Evolutionary conservation across 192 early-diverging fungal species (phyloP).

Genomic region (Backusella westeae): DNA sequence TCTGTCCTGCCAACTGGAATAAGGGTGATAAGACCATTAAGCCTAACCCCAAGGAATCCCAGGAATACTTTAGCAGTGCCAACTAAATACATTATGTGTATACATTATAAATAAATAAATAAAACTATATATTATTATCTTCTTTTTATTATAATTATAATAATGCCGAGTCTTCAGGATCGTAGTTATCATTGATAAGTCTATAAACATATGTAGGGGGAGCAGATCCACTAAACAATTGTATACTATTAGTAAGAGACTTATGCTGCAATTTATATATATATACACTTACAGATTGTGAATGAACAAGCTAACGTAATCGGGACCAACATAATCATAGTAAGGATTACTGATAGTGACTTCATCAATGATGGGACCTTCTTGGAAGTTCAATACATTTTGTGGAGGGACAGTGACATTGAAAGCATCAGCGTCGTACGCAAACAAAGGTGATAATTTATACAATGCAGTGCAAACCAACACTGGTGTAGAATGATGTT

Average conservation of each 20-base stretch:
- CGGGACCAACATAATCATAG: slow-evolving; percentile 92
- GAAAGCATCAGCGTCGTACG: slow-evolving; percentile 86
- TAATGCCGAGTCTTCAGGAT: slow-evolving; percentile 38
- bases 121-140: neutral
- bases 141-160: slow-evolving; percentile 5
- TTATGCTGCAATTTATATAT: too few species aligned
- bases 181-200: slow-evolving; percentile 62
- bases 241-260: neutral
- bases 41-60: slow-evolving; percentile 58
- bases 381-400: slow-evolving; percentile 73
- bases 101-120: neutral
- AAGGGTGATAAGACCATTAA: slow-evolving; percentile 77
- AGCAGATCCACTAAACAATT: slow-evolving; percentile 20
- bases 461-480: slow-evolving; percentile 90
- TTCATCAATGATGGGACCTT: slow-evolving; percentile 77
- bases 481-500: slow-evolving; percentile 91
- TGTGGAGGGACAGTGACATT: slow-evolving; percentile 82
- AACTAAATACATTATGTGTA: slow-evolving; percentile 1
- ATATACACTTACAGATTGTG: slow-evolving; percentile 71
- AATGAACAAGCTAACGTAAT: slow-evolving; percentile 88
- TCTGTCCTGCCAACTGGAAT: slow-evolving; percentile 85
- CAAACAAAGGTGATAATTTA: slow-evolving; percentile 86
- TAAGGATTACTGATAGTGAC: slow-evolving; percentile 81
- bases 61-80: slow-evolving; percentile 64
- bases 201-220: slow-evolving; percentile 30